Base-by-base conservation (phyloP, 495 filamentous ascomycete species). In the Neurospora tetrasperma region DNA sequence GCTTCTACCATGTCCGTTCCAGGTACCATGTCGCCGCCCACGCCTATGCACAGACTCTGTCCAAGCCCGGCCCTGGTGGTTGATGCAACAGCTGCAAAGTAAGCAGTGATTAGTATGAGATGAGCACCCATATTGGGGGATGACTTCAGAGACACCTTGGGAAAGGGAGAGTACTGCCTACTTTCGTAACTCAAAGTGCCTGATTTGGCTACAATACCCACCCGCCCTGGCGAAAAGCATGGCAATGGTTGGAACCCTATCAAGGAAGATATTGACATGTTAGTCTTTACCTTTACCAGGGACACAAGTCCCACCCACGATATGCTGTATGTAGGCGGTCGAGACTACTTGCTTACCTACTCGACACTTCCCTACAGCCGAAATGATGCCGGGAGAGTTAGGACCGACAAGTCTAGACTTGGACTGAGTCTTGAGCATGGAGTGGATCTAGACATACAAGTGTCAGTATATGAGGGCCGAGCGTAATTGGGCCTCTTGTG, bases 311-410 rank as follows among this genome's bases (percentile, higher is more conserved):
- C 74, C 11, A 66, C 12, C 27, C 27, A 10, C 46, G 1, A 27
- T 54, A 27, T 9, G 54, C 54, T 35, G 12, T 16, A 14, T 35
- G 2, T 35, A 14, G 54, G 12, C 54, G 6, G 3, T 62, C 27
- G 20, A 35, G 54, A 35, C 6, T 35, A 0, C 54, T 35, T 38
- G 31, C 77, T 41, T 18, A 83, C 82, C 93, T 76, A 96, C 94
- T 48, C 93, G 89, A 76, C 94, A 97, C 76, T 86, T 90, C 0
- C 91, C 92, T 68, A 91, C 87, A 0, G 92, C 88, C 20, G 94
- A 94, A 54, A 97, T 95, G 71, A 97, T 96, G 0, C 94, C 94
- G 0, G 94, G 93, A 20, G 90, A 92, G 76, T 97, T 97, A 5
- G 94, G 90, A 11, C 94, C 94, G 4, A 97, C 91, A 0, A 97